These are phyloP conservation scores for Cytospora mali DNA, from an alignment of 2,329 filamentous ascomycete species.

Conservation along the genomic window DNA sequence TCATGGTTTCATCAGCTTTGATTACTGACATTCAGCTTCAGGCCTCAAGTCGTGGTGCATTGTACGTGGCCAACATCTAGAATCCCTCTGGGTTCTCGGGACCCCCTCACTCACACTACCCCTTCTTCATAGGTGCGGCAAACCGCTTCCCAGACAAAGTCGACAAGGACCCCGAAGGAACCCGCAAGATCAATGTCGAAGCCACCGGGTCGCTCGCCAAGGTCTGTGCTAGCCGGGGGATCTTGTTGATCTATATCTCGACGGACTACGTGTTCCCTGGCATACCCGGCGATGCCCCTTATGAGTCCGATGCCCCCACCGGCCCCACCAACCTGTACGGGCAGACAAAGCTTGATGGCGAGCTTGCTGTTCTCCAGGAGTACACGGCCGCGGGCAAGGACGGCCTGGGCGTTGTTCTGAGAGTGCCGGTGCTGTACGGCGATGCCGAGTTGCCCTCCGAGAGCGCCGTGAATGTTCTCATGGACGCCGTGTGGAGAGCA, in stretches of 20 bases:
- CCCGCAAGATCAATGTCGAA: constrained; percentile 72
- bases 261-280: constrained; percentile 83
- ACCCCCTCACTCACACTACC: neutral
- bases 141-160: constrained; percentile 88
- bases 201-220: constrained; percentile 69
- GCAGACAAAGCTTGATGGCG: constrained; percentile 63
- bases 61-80: constrained; percentile 55
- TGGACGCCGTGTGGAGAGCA: constrained; percentile 75
- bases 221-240: constrained; percentile 62
- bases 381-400: constrained; percentile 51
- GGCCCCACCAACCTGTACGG: constrained; percentile 77
- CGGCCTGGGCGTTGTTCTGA: constrained; percentile 68
- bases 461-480: constrained; percentile 80
- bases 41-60: constrained; percentile 78
- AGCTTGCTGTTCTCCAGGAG: constrained; percentile 66
- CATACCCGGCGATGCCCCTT: constrained; percentile 78
- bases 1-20: neutral
- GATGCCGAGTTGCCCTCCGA: constrained; percentile 70
- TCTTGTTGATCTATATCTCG: constrained; percentile 75
- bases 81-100: neutral
- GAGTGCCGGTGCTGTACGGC: constrained; percentile 85
- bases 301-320: constrained; percentile 65
- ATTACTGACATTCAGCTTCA: constrained; percentile 37
- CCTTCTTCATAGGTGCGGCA: constrained; percentile 66
- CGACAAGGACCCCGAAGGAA: constrained; percentile 75